Evolutionary conservation across 768 basidiomycete species (phyloP).

Genomic region (Hemileccinum impolitum): DNA sequence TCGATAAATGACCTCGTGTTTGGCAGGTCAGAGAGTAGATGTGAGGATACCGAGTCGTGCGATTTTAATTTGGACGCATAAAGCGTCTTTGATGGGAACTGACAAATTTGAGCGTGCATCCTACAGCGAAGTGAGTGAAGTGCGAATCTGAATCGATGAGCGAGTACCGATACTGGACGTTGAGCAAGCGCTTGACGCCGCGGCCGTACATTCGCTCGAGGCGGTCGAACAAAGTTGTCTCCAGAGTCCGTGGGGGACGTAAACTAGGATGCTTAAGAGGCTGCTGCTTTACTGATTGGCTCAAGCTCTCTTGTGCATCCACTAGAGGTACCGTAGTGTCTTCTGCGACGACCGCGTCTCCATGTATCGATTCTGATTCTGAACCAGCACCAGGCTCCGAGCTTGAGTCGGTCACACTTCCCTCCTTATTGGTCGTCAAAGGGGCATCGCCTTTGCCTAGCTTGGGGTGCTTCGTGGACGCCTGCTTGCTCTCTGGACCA

Average conservation of each 20-base stretch:
- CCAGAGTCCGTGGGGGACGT: conserved; percentile 67
- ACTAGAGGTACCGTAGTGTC: conserved; percentile 8
- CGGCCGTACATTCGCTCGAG: conserved; percentile 86
- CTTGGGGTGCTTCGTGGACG: neutral
- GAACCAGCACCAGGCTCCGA: conserved; percentile 11
- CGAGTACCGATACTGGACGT: conserved; percentile 80
- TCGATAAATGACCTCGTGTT: conserved; percentile 38
- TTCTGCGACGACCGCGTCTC: conserved; percentile 19
- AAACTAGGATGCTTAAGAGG: conserved; percentile 28
- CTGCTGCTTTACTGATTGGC: conserved; percentile 9
- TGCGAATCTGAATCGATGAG: neutral
- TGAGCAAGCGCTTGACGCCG: conserved; percentile 80
- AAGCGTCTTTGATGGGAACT: conserved; percentile 80
- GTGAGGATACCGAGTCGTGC: conserved; percentile 64
- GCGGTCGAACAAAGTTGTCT: conserved; percentile 89
- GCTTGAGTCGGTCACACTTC: conserved; percentile 3
- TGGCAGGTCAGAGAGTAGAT: conserved; percentile 70
- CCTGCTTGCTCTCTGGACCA: neutral
- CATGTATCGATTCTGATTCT: conserved; percentile 14
- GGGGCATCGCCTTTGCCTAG: neutral
- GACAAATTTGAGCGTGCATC: conserved; percentile 85
- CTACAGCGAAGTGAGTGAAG: conserved; percentile 35
- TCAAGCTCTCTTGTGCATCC: conserved; percentile 2
- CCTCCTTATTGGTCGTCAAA: neutral
- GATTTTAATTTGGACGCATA: conserved; percentile 72